Conservation (phyloP, 345 rosid genomes). For the Brassica napus region Da-Ae NC_063440.1:25877001-25877500, state of each 20-base stretch:
- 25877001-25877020: neutral
- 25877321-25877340: conserved; percentile 74
- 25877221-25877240: neutral
- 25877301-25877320: conserved; percentile 54
- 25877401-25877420: conserved; percentile 93
- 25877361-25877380: conserved; percentile 50
- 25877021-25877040: neutral
- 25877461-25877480: conserved; percentile 15
- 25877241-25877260: neutral
- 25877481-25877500: no score
- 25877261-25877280: conserved; percentile 40
- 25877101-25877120: conserved; percentile 2
- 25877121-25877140: neutral
- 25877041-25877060: neutral
- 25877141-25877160: neutral
- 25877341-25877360: conserved; percentile 41
- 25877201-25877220: neutral
- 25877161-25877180: neutral
- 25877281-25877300: conserved; percentile 46
- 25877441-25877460: conserved; percentile 87
- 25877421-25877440: conserved; percentile 97
- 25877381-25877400: conserved; percentile 86
- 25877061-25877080: neutral
- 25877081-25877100: conserved; percentile 2
- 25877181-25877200: neutral